These are phyloP conservation scores for Astragalus membranaceus DNA, from an alignment of 306 rosid species.

Conservation along the genomic window DNA sequence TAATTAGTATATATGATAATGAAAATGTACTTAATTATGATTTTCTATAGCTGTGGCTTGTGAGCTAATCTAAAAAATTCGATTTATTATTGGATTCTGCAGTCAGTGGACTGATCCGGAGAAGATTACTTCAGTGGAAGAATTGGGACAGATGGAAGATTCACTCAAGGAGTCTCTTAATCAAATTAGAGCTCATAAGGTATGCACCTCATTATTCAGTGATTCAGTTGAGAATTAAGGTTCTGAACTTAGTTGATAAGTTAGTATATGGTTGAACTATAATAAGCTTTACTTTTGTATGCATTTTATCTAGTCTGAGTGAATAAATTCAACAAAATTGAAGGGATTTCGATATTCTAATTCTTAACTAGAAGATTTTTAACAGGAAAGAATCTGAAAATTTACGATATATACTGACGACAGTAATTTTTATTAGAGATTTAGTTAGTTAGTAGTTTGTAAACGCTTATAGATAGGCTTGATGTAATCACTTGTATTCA, in stretches of 20 bases:
- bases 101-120: slow-evolving; percentile 57
- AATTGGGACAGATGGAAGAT: slow-evolving; percentile 71
- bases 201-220: slow-evolving; percentile 16
- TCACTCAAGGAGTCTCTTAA: slow-evolving; percentile 65
- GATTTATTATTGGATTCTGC: no score
- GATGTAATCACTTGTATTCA: no score
- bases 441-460: no score
- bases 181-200: slow-evolving; percentile 66
- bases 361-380: no score
- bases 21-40: not conserved
- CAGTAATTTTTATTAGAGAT: no score
- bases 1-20: not conserved
- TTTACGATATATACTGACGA: no score
- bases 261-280: not conserved
- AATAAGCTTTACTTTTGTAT: not conserved
- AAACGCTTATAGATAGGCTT: no score
- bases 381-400: no score
- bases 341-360: no score
- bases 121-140: slow-evolving; percentile 57
- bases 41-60: not conserved
- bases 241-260: not conserved
- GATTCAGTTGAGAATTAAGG: not conserved
- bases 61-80: not conserved
- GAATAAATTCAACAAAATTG: no score
- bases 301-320: no score